phyloP scores from a whole-genome alignment of 2,329 filamentous ascomycete genomes.

The Rosellinia necatrix region DNA sequence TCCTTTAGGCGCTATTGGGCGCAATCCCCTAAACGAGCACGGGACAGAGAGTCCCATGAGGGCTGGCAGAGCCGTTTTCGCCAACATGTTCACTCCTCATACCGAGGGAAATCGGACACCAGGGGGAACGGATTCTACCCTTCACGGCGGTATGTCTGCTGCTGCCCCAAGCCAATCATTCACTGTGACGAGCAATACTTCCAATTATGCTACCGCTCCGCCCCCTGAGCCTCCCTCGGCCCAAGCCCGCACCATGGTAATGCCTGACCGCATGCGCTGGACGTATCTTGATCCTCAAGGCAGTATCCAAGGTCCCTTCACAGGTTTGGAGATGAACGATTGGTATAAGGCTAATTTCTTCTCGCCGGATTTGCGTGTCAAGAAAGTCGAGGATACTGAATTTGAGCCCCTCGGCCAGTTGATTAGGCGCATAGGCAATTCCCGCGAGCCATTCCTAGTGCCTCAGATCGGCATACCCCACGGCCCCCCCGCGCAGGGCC shows the following conservation, averaged over 20 bases:
- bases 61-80: constrained; percentile 58
- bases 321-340: constrained; percentile 97
- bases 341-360: constrained; percentile 99
- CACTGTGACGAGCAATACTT: constrained; percentile 36
- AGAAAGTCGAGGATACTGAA: constrained; percentile 89
- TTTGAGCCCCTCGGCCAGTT: constrained; percentile 95
- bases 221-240: constrained; percentile 59
- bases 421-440: constrained; percentile 95
- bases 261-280: constrained; percentile 99
- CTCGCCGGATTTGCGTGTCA: constrained; percentile 89
- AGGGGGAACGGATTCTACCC: constrained; percentile 40
- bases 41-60: constrained; percentile 63
- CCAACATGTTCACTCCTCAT: constrained; percentile 56
- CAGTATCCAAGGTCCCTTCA: constrained; percentile 91
- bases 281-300: constrained; percentile 96
- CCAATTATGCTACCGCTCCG: constrained; percentile 43
- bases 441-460: constrained; percentile 93
- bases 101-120: constrained; percentile 42
- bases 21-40: constrained; percentile 60
- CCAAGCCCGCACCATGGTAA: constrained; percentile 90
- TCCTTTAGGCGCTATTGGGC: constrained; percentile 70
- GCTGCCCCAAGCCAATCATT: constrained; percentile 42
- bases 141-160: constrained; percentile 33
- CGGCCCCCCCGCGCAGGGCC: constrained; percentile 66
- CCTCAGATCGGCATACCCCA: constrained; percentile 96